Base-by-base conservation (phyloP, 2,329 filamentous ascomycete species). In the Teratosphaeria destructans region DNA sequence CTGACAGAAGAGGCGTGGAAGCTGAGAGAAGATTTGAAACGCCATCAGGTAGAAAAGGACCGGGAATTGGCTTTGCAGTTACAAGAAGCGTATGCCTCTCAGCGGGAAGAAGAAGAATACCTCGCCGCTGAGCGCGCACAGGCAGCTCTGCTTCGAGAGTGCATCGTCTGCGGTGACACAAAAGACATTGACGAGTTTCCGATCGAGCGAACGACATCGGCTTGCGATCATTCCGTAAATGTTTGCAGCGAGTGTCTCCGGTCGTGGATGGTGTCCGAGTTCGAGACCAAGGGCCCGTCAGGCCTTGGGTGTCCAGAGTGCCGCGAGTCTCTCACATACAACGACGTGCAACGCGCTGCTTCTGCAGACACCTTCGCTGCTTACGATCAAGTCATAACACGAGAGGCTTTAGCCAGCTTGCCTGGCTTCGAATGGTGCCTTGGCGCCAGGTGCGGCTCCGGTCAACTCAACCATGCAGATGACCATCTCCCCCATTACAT, bases 281-380 rank as follows among this genome's bases (percentile, higher is more conserved):
- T 76, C 57, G 62, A 64, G 6, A 59, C 62, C 7, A 74, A 74
- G 57, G 67, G 73, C 1, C 79, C 77, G 75, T 75, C 77, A 37
- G 73, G 78, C 10, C 75, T 84, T 49, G 71, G 71, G 53, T 85
- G 82, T 57, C 81, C 81, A 0, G 77, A 81, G 56, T 85, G 82
- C 62, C 64, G 73, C 3, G 71, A 70, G 29, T 63, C 66, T 0
- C 70, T 85, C 1, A 65, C 71, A 8, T 77, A 79, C 61, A 67
- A 71, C 16, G 77, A 80, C 19, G 73, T 85, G 2, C 72, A 76
- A 60, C 70, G 70, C 0, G 77, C 76, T 57, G 79, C 81, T 1
- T 74, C 78, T 16, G 56, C 67, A 0, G 71, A 75, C 5, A 75
- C 76, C 0, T 81, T 81, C 59, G 67, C 71, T 10, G 74, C 72